Evolutionary conservation across 306 rosid genomes (phyloP), one percentile per base, ranked within the genome.

Genomic region (Acmispon strigosus): DNA sequence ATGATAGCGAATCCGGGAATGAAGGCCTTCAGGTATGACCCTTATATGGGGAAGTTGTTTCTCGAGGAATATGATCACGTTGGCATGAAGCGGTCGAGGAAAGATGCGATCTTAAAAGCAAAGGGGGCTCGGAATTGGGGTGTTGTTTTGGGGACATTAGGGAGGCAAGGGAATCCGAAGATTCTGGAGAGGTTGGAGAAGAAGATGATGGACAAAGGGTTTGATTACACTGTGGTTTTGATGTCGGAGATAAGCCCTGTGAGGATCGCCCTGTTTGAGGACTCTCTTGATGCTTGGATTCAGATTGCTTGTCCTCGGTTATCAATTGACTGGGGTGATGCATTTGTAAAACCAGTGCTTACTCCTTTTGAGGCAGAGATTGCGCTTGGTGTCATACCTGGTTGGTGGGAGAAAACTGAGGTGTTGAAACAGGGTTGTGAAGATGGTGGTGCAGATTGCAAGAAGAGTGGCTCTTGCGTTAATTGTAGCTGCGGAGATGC

Each of bases 241-340:
- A 93, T 93, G 98, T 93, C 96, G 9, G 98, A 93, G 89, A 54
- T 93, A 19, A 93, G 94, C 74, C 98, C 98, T 5, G 42, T 3
- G 9, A 87, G 96, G 67, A 74, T 93, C 22, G 77, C 84, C 3
- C 42, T 90, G 76, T 93, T 90, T 58, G 96, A 83, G 76, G 97
- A 90, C 62, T 82, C 98, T 1, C 76, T 93, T 11, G 96, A 90
- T 78, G 94, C 96, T n/a, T 93, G 98, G 98, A 84, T 93, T 77
- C 98, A 93, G 80, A 85, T 93, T 70, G 98, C 98, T 22, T 90
- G 97, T 64, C 97, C 98, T 63, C 73, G 98, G 57, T 76, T 93
- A 44, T 93, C 98, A 7, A 93, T 93, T 49, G 97, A 93, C 41
- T 93, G 98, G 98, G 98, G 98, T 0, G 97, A 93, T 51, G 97